These are phyloP conservation scores for Neodidymelliopsis sp. DNA, from an alignment of 2,329 filamentous ascomycete species.

Conservation along the genomic window DNA sequence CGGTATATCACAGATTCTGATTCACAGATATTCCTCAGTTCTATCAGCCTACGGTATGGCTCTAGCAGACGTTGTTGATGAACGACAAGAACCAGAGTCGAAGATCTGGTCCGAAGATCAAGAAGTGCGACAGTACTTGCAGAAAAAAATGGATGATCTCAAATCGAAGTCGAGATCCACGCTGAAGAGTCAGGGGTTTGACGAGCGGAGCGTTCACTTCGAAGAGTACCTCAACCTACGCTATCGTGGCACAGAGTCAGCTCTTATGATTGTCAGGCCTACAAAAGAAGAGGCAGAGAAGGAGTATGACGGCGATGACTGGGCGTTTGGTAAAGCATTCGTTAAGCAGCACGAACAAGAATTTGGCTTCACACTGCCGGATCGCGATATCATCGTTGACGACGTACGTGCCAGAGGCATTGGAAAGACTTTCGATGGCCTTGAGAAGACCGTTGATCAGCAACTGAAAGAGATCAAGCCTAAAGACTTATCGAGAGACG, in stretches of 20 bases:
- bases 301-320: constrained; percentile 70
- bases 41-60: constrained; percentile 94
- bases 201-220: constrained; percentile 75
- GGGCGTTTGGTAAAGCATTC: constrained; percentile 86
- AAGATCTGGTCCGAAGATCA: constrained; percentile 66
- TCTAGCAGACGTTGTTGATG: constrained; percentile 89
- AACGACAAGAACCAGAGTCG: constrained; percentile 79
- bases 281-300: constrained; percentile 66
- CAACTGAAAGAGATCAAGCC: constrained; percentile 76
- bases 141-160: constrained; percentile 77
- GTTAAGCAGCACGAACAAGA: constrained; percentile 88
- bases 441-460: constrained; percentile 83
- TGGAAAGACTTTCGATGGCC: constrained; percentile 82
- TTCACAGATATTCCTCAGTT: constrained; percentile 88
- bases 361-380: constrained; percentile 87
- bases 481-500: constrained; percentile 62
- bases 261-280: constrained; percentile 86
- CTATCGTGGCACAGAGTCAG: constrained; percentile 88
- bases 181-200: constrained; percentile 80
- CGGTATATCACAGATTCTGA: constrained; percentile 82
- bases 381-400: constrained; percentile 88
- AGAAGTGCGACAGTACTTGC: constrained; percentile 67
- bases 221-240: constrained; percentile 96
- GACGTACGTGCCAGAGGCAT: constrained; percentile 89
- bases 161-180: constrained; percentile 75